Percentiles rank a stretch among this genome's conserved stretches.
Conservation (phyloP, 2,329 filamentous ascomycete genomes). For the Diaporthe velutina region DNA sequence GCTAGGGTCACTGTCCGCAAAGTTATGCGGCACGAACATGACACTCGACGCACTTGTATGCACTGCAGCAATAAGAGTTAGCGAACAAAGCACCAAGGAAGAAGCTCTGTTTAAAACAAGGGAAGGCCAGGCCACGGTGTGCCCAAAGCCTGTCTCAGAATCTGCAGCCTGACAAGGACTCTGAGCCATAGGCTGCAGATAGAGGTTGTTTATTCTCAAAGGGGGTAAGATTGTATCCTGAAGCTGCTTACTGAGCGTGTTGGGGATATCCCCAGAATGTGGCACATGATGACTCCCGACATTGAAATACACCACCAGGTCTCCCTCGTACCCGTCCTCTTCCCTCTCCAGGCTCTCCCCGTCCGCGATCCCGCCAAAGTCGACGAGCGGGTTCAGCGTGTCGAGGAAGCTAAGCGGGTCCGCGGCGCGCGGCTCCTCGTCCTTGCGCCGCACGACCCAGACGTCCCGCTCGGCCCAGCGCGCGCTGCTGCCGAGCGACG, state of each 20-base stretch:
- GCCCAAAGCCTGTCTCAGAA: too few relatives aligned
- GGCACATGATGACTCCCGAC: slow-evolving; percentile 60
- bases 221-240: too few relatives aligned
- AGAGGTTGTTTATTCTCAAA: too few relatives aligned
- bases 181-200: too few relatives aligned
- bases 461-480: slow-evolving; percentile 48
- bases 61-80: too few relatives aligned
- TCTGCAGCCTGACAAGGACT: too few relatives aligned
- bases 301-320: slow-evolving; percentile 55
- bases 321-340: slow-evolving; percentile 45
- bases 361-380: slow-evolving; percentile 55
- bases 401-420: slow-evolving; percentile 53
- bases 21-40: slow-evolving; percentile 54
- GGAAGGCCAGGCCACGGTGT: too few relatives aligned
- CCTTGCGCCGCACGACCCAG: slow-evolving; percentile 57
- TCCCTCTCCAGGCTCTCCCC: slow-evolving; percentile 46
- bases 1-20: slow-evolving; percentile 53
- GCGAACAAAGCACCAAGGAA: too few relatives aligned
- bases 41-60: slow-evolving; percentile 54
- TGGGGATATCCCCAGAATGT: slow-evolving; percentile 58
- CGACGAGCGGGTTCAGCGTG: slow-evolving; percentile 52
- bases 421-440: slow-evolving; percentile 55
- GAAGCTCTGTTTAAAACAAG: too few relatives aligned
- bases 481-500: slow-evolving; percentile 48
- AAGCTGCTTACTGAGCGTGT: too few relatives aligned